Conservation (phyloP, 805 yeast species). For the Cyberlindnera suaveolens region DNA sequence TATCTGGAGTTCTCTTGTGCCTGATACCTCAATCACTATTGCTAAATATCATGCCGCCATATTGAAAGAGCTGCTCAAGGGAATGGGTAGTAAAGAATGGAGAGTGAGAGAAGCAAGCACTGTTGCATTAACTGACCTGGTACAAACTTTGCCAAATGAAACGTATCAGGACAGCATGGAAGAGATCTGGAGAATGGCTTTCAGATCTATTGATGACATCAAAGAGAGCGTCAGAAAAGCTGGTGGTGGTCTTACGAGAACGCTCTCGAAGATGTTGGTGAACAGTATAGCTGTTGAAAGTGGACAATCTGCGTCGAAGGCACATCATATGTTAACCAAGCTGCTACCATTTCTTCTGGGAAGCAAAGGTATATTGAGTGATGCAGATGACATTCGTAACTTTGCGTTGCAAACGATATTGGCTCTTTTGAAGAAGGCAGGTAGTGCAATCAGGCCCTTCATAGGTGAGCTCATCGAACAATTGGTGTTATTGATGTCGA, state of each 20-base stretch:
- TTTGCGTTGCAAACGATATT: constrained; percentile 75
- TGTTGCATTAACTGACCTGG: constrained; percentile 59
- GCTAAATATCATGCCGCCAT: constrained; percentile 51
- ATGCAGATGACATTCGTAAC: constrained; percentile 75
- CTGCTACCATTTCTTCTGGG: constrained; percentile 80
- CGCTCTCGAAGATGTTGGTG: constrained; percentile 57
- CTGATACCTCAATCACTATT: constrained; percentile 48
- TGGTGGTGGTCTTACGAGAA: constrained; percentile 62
- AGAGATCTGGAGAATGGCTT: constrained; percentile 81
- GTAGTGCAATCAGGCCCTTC: constrained; percentile 55
- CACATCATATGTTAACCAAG: constrained; percentile 42
- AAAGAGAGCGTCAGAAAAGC: constrained; percentile 88
- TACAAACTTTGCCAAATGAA: constrained; percentile 51
- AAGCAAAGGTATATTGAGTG: constrained; percentile 69
- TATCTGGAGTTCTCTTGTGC: constrained; percentile 73
- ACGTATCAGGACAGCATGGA: constrained; percentile 47
- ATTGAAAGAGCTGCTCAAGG: constrained; percentile 51
- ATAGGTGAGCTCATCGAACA: constrained; percentile 65
- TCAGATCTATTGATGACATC: constrained; percentile 87
- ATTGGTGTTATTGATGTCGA: constrained; percentile 67
- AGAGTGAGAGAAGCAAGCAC: constrained; percentile 86
- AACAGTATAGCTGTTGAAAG: constrained; percentile 44
- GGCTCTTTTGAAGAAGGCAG: constrained; percentile 60
- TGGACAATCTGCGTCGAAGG: constrained; percentile 34
- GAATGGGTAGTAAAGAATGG: constrained; percentile 87